These are phyloP conservation scores for Gaeumannomyces tritici DNA, from an alignment of 2,329 filamentous ascomycete genomes.

Conservation along the genomic window DNA sequence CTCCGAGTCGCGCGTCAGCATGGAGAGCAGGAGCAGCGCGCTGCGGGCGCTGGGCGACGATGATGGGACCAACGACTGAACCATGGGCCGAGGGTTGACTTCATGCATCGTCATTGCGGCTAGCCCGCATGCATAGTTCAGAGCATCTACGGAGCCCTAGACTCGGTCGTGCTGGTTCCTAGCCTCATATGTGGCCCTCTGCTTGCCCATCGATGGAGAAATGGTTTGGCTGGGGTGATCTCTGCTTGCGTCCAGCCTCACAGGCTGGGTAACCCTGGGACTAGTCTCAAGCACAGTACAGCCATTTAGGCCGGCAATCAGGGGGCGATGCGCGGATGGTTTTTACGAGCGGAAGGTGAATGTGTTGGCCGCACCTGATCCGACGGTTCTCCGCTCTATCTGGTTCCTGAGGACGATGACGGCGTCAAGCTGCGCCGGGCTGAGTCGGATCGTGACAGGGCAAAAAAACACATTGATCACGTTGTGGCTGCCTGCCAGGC, in stretches of 20 bases:
- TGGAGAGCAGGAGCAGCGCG: neutral
- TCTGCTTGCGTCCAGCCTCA: too few relatives aligned
- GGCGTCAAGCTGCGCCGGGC: neutral
- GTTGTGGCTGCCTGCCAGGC: neutral
- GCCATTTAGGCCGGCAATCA: too few relatives aligned
- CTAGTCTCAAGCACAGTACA: too few relatives aligned
- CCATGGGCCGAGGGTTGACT: too few relatives aligned
- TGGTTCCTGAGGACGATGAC: neutral
- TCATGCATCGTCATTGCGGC: neutral
- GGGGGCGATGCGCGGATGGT: too few relatives aligned
- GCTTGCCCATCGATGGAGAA: too few relatives aligned
- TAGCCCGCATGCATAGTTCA: neutral
- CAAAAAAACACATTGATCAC: neutral
- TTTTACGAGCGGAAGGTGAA: too few relatives aligned
- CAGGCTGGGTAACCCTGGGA: too few relatives aligned
- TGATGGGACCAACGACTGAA: slow-evolving; percentile 5
- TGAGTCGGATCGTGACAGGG: neutral
- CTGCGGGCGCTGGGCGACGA: slow-evolving; percentile 12
- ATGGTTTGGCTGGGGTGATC: too few relatives aligned
- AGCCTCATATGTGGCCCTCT: neutral
- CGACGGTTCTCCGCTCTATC: neutral
- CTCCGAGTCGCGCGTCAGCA: neutral
- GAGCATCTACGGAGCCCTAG: neutral
- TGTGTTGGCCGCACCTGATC: neutral
- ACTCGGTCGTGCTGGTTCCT: neutral